A percentile compares a stretch with the other conserved stretches of the same genome.
Evolutionary conservation across 2,329 filamentous ascomycete species (phyloP).

Genomic region (Paracorniculantispora psalliotae): DNA sequence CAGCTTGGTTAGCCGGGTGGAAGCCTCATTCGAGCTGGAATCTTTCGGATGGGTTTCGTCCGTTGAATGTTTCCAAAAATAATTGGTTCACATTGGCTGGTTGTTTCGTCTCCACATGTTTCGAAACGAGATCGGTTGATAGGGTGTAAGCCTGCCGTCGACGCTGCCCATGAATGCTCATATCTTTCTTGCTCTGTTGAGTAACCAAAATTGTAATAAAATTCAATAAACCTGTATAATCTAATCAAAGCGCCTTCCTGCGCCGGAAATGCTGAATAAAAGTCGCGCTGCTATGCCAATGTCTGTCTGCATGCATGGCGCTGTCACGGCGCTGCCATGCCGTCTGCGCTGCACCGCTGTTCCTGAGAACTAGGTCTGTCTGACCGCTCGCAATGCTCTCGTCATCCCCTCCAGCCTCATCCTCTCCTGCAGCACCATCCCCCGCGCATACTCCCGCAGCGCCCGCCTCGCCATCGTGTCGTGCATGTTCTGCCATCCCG

Average conservation of each 20-base stretch:
- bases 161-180: too few species aligned
- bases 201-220: too few species aligned
- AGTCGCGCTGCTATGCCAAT: not conserved
- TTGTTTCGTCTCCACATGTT: constrained; percentile 14
- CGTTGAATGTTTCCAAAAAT: not conserved
- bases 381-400: constrained; percentile 66
- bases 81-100: not conserved
- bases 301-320: not conserved
- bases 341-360: too few species aligned
- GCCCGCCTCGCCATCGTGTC: constrained; percentile 70
- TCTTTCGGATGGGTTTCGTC: not conserved
- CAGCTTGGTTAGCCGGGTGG: too few species aligned
- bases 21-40: not conserved
- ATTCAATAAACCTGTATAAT: not conserved
- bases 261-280: not conserved
- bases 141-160: too few species aligned
- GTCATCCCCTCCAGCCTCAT: constrained; percentile 75
- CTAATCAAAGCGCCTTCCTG: not conserved
- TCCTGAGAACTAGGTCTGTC: constrained; percentile 19
- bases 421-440: constrained; percentile 75
- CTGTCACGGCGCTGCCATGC: too few species aligned
- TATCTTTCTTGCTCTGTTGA: too few species aligned
- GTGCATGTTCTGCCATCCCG: constrained; percentile 89
- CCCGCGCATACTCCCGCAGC: constrained; percentile 68
- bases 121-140: not conserved